Conservation (phyloP, 805 yeast species). For the Metschnikowia dekortorum region DNA sequence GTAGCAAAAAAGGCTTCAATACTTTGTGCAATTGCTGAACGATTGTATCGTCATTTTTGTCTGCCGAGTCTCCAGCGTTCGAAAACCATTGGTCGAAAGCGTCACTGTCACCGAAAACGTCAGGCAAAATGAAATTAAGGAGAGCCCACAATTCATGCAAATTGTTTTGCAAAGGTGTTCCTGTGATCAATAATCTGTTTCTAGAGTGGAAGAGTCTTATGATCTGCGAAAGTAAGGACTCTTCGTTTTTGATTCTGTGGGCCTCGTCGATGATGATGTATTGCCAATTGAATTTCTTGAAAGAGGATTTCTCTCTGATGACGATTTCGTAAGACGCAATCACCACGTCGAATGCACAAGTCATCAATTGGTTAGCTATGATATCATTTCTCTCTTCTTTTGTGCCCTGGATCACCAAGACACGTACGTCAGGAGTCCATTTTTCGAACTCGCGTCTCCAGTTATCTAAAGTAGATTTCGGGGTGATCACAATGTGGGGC, state of each 20-base stretch:
- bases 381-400: constrained; percentile 59
- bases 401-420: constrained; percentile 69
- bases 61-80: constrained; percentile 33
- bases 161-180: constrained; percentile 79
- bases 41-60: constrained; percentile 41
- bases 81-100: constrained; percentile 75
- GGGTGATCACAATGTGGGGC: constrained; percentile 73
- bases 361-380: constrained; percentile 45
- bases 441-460: constrained; percentile 73
- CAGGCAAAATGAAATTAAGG: constrained; percentile 71
- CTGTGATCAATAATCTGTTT: constrained; percentile 69
- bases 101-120: constrained; percentile 68
- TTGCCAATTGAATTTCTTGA: constrained; percentile 68
- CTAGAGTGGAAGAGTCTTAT: constrained; percentile 67
- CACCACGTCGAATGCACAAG: constrained; percentile 68
- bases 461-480: constrained; percentile 75
- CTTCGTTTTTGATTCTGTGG: constrained; percentile 77
- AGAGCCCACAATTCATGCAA: constrained; percentile 80
- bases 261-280: constrained; percentile 80
- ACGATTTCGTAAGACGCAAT: constrained; percentile 74
- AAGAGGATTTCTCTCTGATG: constrained; percentile 64
- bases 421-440: constrained; percentile 78
- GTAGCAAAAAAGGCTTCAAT: constrained; percentile 65
- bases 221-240: constrained; percentile 66
- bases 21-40: constrained; percentile 73